Evolutionary conservation across 768 basidiomycete species (phyloP).

Genomic region (Boletellus sp.): DNA sequence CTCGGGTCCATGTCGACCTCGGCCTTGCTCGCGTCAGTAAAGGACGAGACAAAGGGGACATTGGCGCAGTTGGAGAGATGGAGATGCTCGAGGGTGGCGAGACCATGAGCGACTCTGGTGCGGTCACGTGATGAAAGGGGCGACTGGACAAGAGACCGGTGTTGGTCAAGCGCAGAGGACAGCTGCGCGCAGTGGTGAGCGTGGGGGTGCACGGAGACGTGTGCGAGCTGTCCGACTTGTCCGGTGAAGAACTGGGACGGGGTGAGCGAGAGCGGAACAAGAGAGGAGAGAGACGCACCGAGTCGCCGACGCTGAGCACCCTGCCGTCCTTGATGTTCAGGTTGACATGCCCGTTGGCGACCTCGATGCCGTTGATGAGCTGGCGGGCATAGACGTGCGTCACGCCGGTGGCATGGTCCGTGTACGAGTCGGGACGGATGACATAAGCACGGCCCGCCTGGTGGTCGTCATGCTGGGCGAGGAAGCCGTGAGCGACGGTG

Average conservation of each 20-base stretch:
- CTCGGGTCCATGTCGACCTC: conserved; percentile 36
- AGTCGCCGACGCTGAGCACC: conserved; percentile 84
- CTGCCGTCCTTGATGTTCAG: conserved; percentile 84
- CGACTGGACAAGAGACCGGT: conserved; percentile 28
- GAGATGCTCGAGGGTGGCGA: conserved; percentile 40
- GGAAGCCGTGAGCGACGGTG: conserved; percentile 61
- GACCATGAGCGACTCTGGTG: conserved; percentile 11
- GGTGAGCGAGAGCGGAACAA: conserved; percentile 8
- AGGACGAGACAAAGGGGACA: conserved; percentile 23
- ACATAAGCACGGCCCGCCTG: conserved; percentile 42
- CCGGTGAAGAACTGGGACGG: conserved; percentile 72
- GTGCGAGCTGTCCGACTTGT: conserved; percentile 27
- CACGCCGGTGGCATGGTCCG: conserved; percentile 79
- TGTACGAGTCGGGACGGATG: conserved; percentile 82
- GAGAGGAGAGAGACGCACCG: conserved; percentile 45
- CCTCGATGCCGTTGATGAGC: conserved; percentile 79
- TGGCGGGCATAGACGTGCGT: conserved; percentile 89
- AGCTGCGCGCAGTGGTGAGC: conserved; percentile 50
- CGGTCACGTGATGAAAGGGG: conserved; percentile 11
- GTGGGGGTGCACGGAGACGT: conserved; percentile 44
- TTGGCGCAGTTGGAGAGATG: conserved; percentile 56
- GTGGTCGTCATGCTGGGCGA: conserved; percentile 38
- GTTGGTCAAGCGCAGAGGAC: conserved; percentile 29
- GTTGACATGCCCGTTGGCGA: conserved; percentile 89
- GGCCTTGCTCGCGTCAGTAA: conserved; percentile 22